Conservation (phyloP, 495 filamentous ascomycete species). For the Neurospora sublineolata region DNA sequence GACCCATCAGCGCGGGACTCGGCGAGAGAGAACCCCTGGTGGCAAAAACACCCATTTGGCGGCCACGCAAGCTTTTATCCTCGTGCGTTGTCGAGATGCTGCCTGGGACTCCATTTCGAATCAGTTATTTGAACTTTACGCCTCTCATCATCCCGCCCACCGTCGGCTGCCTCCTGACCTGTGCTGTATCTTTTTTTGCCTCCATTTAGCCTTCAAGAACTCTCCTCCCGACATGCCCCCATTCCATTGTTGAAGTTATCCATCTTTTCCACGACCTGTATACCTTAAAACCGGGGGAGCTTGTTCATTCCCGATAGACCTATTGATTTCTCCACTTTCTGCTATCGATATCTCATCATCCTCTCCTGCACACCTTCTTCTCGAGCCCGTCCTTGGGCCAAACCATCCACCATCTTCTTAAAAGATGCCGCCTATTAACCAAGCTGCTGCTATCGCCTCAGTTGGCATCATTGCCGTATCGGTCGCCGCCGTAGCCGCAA, state of each 20-base stretch:
- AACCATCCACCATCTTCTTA: neutral
- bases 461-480: slow-evolving; percentile 68
- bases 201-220: neutral
- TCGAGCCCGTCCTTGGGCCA: neutral
- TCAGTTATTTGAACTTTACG: neutral
- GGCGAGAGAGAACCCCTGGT: neutral
- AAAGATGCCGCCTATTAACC: slow-evolving; percentile 37
- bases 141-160: neutral
- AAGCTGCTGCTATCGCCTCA: slow-evolving; percentile 36
- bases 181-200: neutral
- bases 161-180: neutral
- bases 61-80: neutral
- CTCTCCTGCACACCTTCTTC: neutral
- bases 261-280: neutral
- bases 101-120: neutral
- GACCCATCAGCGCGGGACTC: neutral
- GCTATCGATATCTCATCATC: neutral
- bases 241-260: neutral
- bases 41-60: neutral
- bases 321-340: neutral
- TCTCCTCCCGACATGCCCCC: neutral
- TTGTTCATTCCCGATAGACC: neutral
- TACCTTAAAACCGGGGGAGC: neutral
- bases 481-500: slow-evolving; percentile 66
- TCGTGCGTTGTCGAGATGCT: neutral